Evolutionary conservation across 2,329 filamentous ascomycete genomes (phyloP).

Genomic region (Trichoderma pleuroti): DNA sequence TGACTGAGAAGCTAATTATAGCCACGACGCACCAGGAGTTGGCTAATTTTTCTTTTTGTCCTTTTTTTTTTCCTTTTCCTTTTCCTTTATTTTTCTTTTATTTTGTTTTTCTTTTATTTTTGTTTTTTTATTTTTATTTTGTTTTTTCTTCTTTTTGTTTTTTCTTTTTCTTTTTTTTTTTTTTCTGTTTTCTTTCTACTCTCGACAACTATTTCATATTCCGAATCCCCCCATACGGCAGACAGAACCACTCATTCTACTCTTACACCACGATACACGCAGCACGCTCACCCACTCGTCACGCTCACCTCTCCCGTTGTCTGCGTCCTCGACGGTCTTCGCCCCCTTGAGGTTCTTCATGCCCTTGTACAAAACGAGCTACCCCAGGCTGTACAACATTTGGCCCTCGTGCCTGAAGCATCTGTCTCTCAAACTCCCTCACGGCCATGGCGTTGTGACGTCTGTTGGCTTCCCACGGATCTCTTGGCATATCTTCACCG

Average conservation of each 20-base stretch:
- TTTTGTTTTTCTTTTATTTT: too few relatives aligned
- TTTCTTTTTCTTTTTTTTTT: too few relatives aligned
- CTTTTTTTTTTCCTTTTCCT: too few relatives aligned
- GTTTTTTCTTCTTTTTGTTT: too few relatives aligned
- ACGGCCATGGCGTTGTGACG: neutral
- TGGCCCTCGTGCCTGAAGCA: neutral
- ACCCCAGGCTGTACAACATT: neutral
- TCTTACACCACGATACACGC: neutral
- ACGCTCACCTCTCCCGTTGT: neutral
- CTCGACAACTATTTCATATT: neutral
- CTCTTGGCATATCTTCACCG: neutral
- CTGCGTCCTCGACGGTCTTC: neutral
- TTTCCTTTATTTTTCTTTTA: too few relatives aligned
- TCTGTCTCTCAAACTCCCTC: neutral
- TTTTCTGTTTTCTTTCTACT: too few relatives aligned
- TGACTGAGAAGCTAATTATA: neutral
- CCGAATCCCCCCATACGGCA: neutral
- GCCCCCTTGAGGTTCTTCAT: neutral
- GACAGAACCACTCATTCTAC: neutral
- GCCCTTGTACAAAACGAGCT: neutral
- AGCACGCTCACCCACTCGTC: neutral
- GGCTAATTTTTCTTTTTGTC: too few relatives aligned
- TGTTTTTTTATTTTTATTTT: too few relatives aligned
- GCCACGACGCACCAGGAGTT: neutral
- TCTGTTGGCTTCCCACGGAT: neutral